A percentile compares a stretch with the other conserved stretches of the same genome.
Evolutionary conservation across 2,329 filamentous ascomycete species (phyloP).

Genomic region (Niveomyces coronatus): DNA sequence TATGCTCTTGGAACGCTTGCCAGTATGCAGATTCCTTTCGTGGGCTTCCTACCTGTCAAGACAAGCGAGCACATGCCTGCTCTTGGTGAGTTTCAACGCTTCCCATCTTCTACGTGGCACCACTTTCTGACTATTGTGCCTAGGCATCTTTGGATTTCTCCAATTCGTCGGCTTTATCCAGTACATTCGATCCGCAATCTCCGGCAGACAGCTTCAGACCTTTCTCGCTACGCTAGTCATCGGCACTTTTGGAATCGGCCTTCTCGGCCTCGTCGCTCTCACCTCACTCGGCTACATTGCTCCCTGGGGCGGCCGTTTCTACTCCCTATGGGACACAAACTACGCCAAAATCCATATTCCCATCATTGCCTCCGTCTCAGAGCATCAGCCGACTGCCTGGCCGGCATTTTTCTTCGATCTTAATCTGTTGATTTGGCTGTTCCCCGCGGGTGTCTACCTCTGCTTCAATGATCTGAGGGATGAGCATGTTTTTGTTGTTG

Average conservation of each 20-base stretch:
- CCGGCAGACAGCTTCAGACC: conserved; percentile 87
- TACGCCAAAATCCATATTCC: conserved; percentile 98
- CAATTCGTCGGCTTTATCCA: conserved; percentile 90
- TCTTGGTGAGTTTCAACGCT: conserved; percentile 50
- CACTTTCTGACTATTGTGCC: no score
- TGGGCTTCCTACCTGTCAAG: conserved; percentile 90
- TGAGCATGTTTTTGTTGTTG: conserved; percentile 95
- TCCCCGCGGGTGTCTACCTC: conserved; percentile 96
- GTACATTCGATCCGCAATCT: conserved; percentile 78
- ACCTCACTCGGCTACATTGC: conserved; percentile 88
- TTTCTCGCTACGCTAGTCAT: conserved; percentile 71
- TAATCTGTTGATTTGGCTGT: conserved; percentile 97
- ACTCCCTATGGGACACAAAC: conserved; percentile 96
- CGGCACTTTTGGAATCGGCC: conserved; percentile 60
- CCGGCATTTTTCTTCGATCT: conserved; percentile 98
- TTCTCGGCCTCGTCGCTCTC: conserved; percentile 70
- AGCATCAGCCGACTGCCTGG: conserved; percentile 98
- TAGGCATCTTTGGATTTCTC: conserved; percentile 88
- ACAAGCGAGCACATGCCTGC: conserved; percentile 99
- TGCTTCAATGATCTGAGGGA: conserved; percentile 91
- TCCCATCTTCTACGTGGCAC: not conserved
- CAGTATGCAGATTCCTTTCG: conserved; percentile 99
- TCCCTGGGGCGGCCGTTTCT: conserved; percentile 97
- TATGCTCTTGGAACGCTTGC: conserved; percentile 91
- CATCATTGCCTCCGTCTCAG: conserved; percentile 98